Evolutionary conservation across 768 basidiomycete species (phyloP).

Genomic region (Hygrocybe coccinea): DNA sequence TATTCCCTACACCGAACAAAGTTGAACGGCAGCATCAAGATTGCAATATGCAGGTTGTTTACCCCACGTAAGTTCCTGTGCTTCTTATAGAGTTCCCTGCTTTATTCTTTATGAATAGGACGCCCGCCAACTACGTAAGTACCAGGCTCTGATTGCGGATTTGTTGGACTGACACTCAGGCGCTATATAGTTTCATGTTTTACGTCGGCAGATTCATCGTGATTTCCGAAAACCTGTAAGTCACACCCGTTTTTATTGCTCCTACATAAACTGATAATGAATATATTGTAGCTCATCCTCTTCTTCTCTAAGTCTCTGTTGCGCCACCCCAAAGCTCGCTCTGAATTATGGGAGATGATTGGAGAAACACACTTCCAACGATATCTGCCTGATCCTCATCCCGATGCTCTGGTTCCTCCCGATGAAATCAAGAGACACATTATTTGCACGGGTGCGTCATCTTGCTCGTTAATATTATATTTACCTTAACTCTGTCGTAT

Average conservation of each 20-base stretch:
- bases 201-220: constrained; percentile 93
- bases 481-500: constrained; percentile 1
- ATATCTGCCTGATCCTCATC: constrained; percentile 81
- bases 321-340: constrained; percentile 90
- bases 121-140: constrained; percentile 85
- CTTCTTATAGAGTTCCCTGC: neutral
- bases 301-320: constrained; percentile 98
- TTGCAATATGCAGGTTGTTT: constrained; percentile 99
- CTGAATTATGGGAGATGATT: constrained; percentile 80
- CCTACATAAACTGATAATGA: neutral
- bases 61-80: constrained; percentile 71
- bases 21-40: constrained; percentile 95
- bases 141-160: constrained; percentile 8
- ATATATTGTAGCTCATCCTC: constrained; percentile 59
- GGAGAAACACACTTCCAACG: constrained; percentile 90
- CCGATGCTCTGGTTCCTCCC: constrained; percentile 65
- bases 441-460: constrained; percentile 65
- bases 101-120: constrained; percentile 39
- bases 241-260: neutral
- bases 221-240: constrained; percentile 95
- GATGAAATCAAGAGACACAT: constrained; percentile 91
- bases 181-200: constrained; percentile 75
- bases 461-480: constrained; percentile 4
- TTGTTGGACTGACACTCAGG: neutral
- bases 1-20: constrained; percentile 85